Percentiles rank a stretch among this genome's conserved stretches.
Conservation (phyloP, 1,284 basidiomycete genomes). For the Ceratobasidium sp. region DNA sequence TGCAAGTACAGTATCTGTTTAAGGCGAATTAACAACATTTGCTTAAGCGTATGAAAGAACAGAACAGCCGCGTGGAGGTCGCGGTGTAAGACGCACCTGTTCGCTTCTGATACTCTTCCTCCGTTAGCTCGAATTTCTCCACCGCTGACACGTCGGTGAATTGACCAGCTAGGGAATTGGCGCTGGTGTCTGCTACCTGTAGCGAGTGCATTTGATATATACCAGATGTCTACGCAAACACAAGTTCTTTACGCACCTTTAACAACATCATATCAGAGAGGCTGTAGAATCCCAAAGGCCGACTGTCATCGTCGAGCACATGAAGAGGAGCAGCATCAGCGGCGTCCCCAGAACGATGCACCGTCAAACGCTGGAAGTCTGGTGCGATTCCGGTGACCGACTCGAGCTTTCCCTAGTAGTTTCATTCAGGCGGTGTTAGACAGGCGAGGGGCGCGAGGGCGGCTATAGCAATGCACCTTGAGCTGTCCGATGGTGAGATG, state of each 20-base stretch:
- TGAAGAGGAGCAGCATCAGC: slow-evolving; percentile 61
- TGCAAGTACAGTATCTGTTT: slow-evolving; percentile 85
- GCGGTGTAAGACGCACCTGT: slow-evolving; percentile 65
- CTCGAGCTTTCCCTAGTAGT: slow-evolving; percentile 81
- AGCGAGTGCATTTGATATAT: slow-evolving; percentile 21
- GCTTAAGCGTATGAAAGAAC: background rate
- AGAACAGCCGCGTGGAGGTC: slow-evolving; percentile 5
- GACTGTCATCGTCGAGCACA: slow-evolving; percentile 72
- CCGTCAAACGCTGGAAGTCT: slow-evolving; percentile 73
- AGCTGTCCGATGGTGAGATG: slow-evolving; percentile 79
- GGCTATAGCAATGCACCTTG: slow-evolving; percentile 67
- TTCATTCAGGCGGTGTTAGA: background rate
- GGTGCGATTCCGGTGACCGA: slow-evolving; percentile 90
- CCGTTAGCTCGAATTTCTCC: slow-evolving; percentile 91
- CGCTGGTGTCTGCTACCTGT: slow-evolving; percentile 84
- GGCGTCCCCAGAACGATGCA: slow-evolving; percentile 73
- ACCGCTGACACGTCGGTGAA: slow-evolving; percentile 87
- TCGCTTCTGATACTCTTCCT: slow-evolving; percentile 84
- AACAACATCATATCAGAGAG: slow-evolving; percentile 76
- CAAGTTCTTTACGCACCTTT: slow-evolving; percentile 66
- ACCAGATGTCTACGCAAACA: slow-evolving; percentile 3
- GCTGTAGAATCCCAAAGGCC: slow-evolving; percentile 79
- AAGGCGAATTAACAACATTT: background rate
- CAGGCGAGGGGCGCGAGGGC: background rate
- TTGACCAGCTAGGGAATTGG: slow-evolving; percentile 78